Base-by-base conservation (phyloP, 2,329 filamentous ascomycete species). In the Pseudogymnoascus sp. region DNA sequence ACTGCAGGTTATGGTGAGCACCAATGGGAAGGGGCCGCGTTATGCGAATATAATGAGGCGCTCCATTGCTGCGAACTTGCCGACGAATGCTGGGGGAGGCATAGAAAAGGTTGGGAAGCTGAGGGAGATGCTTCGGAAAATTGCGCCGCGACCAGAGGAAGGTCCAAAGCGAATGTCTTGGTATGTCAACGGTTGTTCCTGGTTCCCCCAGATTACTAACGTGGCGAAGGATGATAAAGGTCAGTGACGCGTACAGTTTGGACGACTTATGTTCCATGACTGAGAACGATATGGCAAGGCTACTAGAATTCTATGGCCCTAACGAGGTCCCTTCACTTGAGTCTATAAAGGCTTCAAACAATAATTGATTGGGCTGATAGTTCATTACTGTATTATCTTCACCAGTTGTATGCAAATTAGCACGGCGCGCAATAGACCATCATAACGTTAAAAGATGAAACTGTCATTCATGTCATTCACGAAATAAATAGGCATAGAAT, bases 1-100 rank as follows among this genome's bases (percentile, higher is more conserved):
- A 5, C 77, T 99, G 66, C 95, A 99, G 79, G 88, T 99, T 71
- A 99, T 99, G 95, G 93, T 99, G 70, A 96, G 90, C 78, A 99
- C 95, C 37, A 99, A 97, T 74, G 95, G 95, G 62, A 97, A 96
- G 74, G 95, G 95, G 0, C 95, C 95, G 0, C 87, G 93, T 73
- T 78, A 99, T 67, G 95, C 95, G 8, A 93, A 91, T 69, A 87
- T 93, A 59, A 89, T 99, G 61, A 81, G 93, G 62, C 84, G 88
- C 73, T 86, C 89, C 73, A 96, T 99, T 68, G 93, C 91, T 16
- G 82, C 80, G 18, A 81, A 80, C 60, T 77, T 99, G 64, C 95
- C 95, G 1, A 77, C 79, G 16, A 91, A 95, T 68, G 88, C 90
- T 31, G 95, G 95, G 7, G 86, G 87, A 60, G 95, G 95, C 5